These are phyloP conservation scores for Daldinia eschscholtzii DNA, from an alignment of 2,329 filamentous ascomycete species.

Conservation along the genomic window DNA sequence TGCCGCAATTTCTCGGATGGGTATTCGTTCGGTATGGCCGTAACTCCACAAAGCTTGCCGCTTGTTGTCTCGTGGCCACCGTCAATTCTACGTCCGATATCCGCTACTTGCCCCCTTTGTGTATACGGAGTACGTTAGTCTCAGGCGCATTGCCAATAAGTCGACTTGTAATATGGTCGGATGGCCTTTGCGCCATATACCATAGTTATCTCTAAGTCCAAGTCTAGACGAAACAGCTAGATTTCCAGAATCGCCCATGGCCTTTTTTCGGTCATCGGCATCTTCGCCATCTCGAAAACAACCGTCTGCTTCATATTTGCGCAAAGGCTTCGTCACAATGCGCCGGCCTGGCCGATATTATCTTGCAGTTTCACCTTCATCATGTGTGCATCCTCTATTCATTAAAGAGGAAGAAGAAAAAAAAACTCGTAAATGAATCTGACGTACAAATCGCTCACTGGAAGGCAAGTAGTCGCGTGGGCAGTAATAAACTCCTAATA, in stretches of 20 bases:
- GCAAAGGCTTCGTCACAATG: neutral
- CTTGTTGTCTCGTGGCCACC: slow-evolving; percentile 36
- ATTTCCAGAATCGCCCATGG: slow-evolving; percentile 22
- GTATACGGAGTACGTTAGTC: slow-evolving; percentile 37
- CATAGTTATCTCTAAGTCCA: slow-evolving; percentile 9
- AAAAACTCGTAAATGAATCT: slow-evolving; percentile 23
- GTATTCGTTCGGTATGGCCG: slow-evolving; percentile 50
- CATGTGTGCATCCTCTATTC: slow-evolving; percentile 5
- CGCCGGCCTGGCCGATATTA: neutral
- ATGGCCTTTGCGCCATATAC: slow-evolving; percentile 18
- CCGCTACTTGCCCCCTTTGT: slow-evolving; percentile 33
- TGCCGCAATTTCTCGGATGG: slow-evolving; percentile 40
- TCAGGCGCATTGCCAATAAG: slow-evolving; percentile 19
- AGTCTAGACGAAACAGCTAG: slow-evolving; percentile 27
- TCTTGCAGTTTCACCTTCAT: slow-evolving; percentile 20
- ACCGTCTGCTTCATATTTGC: slow-evolving; percentile 26
- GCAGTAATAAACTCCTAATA: slow-evolving; percentile 14
- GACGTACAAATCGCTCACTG: slow-evolving; percentile 26
- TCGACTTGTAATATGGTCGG: slow-evolving; percentile 34
- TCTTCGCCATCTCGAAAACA: slow-evolving; percentile 31
- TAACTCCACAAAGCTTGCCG: slow-evolving; percentile 45
- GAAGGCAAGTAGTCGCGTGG: slow-evolving; percentile 42
- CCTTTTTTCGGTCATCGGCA: slow-evolving; percentile 42
- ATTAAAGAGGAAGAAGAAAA: neutral
- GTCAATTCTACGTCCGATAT: slow-evolving; percentile 39